Percentiles rank a stretch among this genome's conserved stretches.
Conservation (phyloP, 495 filamentous ascomycete species). For the Aspergillus bertholletiae region DNA sequence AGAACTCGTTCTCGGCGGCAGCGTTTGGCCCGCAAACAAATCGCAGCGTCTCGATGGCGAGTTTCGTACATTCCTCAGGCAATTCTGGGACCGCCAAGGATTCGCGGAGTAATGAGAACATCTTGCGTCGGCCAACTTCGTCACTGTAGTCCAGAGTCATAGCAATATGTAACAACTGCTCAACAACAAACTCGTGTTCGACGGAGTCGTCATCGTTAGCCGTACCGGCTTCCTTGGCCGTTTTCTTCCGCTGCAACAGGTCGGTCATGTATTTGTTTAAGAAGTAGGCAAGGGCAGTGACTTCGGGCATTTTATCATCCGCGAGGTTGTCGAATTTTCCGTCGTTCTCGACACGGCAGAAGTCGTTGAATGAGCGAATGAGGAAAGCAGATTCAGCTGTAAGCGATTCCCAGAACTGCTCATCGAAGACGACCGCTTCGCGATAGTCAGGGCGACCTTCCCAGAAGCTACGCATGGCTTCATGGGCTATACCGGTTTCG, state of each 20-base stretch:
- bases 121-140: constrained; percentile 89
- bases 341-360: constrained; percentile 69
- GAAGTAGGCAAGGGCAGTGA: constrained; percentile 81
- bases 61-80: constrained; percentile 86
- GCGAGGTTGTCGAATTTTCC: constrained; percentile 66
- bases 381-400: constrained; percentile 86
- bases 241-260: constrained; percentile 64
- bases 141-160: constrained; percentile 90
- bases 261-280: constrained; percentile 74
- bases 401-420: constrained; percentile 83
- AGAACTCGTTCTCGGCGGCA: constrained; percentile 88
- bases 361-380: constrained; percentile 88
- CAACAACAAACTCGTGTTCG: constrained; percentile 89
- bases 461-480: constrained; percentile 96
- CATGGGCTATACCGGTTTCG: constrained; percentile 83
- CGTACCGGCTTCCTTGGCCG: constrained; percentile 49
- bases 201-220: constrained; percentile 76
- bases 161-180: constrained; percentile 91
- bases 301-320: constrained; percentile 93
- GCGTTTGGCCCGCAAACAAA: constrained; percentile 73
- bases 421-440: constrained; percentile 74
- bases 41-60: constrained; percentile 78
- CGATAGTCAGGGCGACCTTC: constrained; percentile 87
- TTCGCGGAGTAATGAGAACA: constrained; percentile 86
- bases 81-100: constrained; percentile 80